These are phyloP conservation scores for Pisolithus orientalis DNA, from an alignment of 768 basidiomycete species.

Conservation along the genomic window DNA sequence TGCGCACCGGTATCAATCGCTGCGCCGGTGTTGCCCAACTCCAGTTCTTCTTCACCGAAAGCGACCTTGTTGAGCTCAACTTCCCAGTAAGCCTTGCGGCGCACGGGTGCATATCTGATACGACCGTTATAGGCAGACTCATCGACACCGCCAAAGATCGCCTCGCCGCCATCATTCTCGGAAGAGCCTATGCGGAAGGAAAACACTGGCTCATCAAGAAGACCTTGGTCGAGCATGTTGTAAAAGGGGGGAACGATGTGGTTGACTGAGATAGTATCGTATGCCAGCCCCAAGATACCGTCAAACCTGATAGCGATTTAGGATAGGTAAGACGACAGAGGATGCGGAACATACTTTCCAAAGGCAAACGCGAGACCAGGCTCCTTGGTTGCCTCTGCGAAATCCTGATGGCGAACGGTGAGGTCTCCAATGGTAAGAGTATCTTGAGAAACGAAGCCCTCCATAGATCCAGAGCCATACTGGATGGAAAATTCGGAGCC, in stretches of 20 bases:
- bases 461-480: conserved; percentile 95
- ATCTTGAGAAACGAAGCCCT: conserved; percentile 91
- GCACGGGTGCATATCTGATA: conserved; percentile 82
- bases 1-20: conserved; percentile 79
- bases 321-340: not conserved
- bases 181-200: conserved; percentile 89
- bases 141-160: conserved; percentile 89
- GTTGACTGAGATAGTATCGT: conserved; percentile 94
- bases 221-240: conserved; percentile 75
- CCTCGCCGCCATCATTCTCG: conserved; percentile 86
- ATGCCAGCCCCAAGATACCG: conserved; percentile 90
- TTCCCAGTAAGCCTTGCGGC: conserved; percentile 97
- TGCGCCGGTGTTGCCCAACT: conserved; percentile 90
- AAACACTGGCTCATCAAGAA: conserved; percentile 85
- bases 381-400: conserved; percentile 94
- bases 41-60: conserved; percentile 84
- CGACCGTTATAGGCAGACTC: conserved; percentile 67
- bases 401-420: conserved; percentile 66
- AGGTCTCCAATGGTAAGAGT: conserved; percentile 77
- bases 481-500: conserved; percentile 85
- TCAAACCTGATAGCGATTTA: conserved; percentile 60
- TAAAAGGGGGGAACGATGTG: conserved; percentile 92
- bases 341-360: conserved; percentile 60
- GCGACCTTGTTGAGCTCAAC: conserved; percentile 84
- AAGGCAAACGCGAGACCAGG: conserved; percentile 97